Evolutionary conservation across 805 yeast species (phyloP), one percentile per base, ranked within the genome.

Genomic region (Yamadazyma laniorum): DNA sequence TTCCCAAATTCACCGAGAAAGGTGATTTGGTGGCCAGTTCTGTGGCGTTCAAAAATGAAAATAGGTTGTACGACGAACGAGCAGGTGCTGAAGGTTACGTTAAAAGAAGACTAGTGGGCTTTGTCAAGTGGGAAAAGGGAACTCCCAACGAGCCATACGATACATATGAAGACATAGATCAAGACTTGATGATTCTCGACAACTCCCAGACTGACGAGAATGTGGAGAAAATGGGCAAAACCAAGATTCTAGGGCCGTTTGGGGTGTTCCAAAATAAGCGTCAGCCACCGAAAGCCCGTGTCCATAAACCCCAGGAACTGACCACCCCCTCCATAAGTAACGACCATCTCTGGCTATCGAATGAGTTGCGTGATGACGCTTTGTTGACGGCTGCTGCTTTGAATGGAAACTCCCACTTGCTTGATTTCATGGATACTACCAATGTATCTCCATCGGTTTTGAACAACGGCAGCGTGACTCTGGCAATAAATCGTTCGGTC

Each of bases 151-250:
- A 49, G 25, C 72, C 72, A 0, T 89, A 84, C 57, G 75, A 70
- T 38, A 75, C 79, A n/a, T 87, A 88, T 55, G 88, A 84, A 25
- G 95, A 87, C 15, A 81, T 89, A 80, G 95, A 89, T 56, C 66
- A 67, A 29, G 87, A 85, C 48, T 63, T 85, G 34, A 72, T 75
- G 1, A 53, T 66, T 3, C 59, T 87, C 16, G 82, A 83, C 22
- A 72, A 74, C 23, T 58, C 67, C 14, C 60, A 67, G 3, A 52
- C 61, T 21, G 63, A 58, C 30, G 43, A 43, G 18, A 45, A 53
- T 34, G 63, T 64, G 16, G 63, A 74, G 7, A 56, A 54, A 1
- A 55, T 65, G 18, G 67, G 65, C 3, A 66, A 68, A 28, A 81
- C 87, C 0, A 70, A 74, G 61, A 51, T 74, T 4, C 59, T 74